Conservation (phyloP, 768 basidiomycete species). For the Pleurotus tuoliensis region DNA sequence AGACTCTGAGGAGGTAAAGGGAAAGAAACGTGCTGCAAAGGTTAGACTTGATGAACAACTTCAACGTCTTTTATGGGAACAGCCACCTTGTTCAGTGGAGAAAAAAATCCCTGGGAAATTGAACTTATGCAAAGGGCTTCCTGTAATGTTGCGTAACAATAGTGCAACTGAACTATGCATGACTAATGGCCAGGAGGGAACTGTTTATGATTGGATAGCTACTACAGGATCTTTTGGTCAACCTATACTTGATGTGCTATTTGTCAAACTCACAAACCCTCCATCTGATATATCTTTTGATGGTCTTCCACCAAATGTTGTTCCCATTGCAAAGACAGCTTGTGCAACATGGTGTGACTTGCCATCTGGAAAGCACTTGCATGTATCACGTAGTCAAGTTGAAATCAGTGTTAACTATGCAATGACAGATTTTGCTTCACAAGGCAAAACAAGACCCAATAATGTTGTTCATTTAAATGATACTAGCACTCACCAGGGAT, state of each 20-base stretch:
- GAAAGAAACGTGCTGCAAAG: neutral
- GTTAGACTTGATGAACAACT: neutral
- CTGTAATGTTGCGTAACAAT: slow-evolving; percentile 28
- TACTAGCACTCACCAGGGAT: too few species aligned
- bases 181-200: slow-evolving; percentile 29
- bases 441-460: too few species aligned
- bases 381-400: too few species aligned
- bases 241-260: slow-evolving; percentile 22
- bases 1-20: neutral
- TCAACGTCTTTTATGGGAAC: slow-evolving; percentile 17
- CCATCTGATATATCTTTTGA: slow-evolving; percentile 17
- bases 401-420: too few species aligned
- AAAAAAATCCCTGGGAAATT: slow-evolving; percentile 22
- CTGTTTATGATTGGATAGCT: slow-evolving; percentile 22
- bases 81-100: slow-evolving; percentile 12
- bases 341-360: too few species aligned
- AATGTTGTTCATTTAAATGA: too few species aligned
- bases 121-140: slow-evolving; percentile 27
- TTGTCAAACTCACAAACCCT: slow-evolving; percentile 23
- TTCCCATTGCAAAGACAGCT: slow-evolving; percentile 3
- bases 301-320: slow-evolving; percentile 27
- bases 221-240: slow-evolving; percentile 8
- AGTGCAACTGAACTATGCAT: slow-evolving; percentile 29
- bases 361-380: too few species aligned
- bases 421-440: too few species aligned